Evolutionary conservation across 2,329 filamentous ascomycete genomes (phyloP).

Genomic region (Monilinia fructigena): DNA sequence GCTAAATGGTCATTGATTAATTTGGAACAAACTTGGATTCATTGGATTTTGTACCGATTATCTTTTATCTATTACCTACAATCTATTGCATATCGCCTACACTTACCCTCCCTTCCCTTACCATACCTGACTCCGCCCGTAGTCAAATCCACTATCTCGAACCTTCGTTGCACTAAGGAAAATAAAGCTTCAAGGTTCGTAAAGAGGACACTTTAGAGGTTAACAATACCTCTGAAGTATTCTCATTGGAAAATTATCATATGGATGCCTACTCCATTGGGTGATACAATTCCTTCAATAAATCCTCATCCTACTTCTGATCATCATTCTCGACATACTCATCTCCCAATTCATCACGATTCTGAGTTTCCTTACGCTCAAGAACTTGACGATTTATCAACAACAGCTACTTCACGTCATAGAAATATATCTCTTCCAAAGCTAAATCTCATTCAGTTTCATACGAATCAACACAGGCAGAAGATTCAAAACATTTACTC

Average conservation of each 20-base stretch:
- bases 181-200: background rate
- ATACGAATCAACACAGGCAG: conserved; percentile 20
- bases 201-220: conserved; percentile 37
- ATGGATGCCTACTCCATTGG: conserved; percentile 46
- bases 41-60: too few species aligned
- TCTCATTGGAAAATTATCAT: conserved; percentile 30
- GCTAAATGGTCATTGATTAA: too few species aligned
- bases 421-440: conserved; percentile 26
- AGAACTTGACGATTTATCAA: conserved; percentile 37
- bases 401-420: conserved; percentile 28
- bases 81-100: too few species aligned
- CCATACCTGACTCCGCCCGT: too few species aligned
- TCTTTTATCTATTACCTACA: too few species aligned
- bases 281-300: conserved; percentile 41
- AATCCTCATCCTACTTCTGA: conserved; percentile 31
- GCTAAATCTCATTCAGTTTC: background rate
- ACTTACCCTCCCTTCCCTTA: too few species aligned
- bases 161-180: background rate
- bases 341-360: conserved; percentile 38
- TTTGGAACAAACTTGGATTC: too few species aligned
- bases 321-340: conserved; percentile 27
- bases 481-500: conserved; percentile 35
- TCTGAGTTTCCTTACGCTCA: conserved; percentile 36
- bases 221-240: conserved; percentile 36
- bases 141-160: background rate